Evolutionary conservation across 164 flowering plant genomes (phyloP), one percentile per base, ranked within the genome.

Genomic region (Cinnamomum micranthum): DNA sequence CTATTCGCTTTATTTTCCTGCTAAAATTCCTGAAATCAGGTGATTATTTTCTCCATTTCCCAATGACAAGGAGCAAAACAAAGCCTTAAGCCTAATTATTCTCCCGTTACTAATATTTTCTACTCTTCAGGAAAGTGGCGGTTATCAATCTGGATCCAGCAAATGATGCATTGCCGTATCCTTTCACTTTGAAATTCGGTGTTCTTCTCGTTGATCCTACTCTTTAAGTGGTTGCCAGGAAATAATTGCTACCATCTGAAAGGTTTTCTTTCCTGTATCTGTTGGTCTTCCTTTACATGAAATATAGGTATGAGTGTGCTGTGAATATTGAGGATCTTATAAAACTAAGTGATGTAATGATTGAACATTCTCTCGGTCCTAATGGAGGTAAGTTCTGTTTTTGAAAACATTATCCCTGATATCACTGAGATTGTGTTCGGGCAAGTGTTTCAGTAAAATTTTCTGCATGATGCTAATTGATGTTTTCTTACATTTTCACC

Each of bases 101-200:
- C 63, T 33, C 20, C 17, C 11, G 13, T 27, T 19, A 50, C 14
- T 22, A 3, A 19, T 47, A 25, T 6, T n/a, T 14, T 65, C 70
- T 62, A 12, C 7, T 10, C 24, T 86, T 86, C 92, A 93, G 99
- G 88, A 95, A 93, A 78, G 98, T 95, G 72, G 97, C 96, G 65
- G 87, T 93, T 50, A 87, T 92, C 82, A 92, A 92, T 83, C 83
- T 95, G 89, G 99, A 95, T 84, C 99, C 99, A 47, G 99, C 99
- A 6, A 93, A 93, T 75, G 99, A 93, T 80, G 75, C 91, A 15
- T 87, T 95, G 75, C 97, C 97, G 95, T 95, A 93, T 92, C 93
- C 95, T 35, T 23, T 35, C 23, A 1, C 47, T n/a, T 31, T 74
- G 22, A 73, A 2, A 14, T 68, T 50, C 17, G 63, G 25, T 71